Percentiles rank a stretch among this genome's conserved stretches.
Conservation (phyloP, 2,329 filamentous ascomycete species). For the Ophiocordyceps camponoti-saundersi region DNA sequence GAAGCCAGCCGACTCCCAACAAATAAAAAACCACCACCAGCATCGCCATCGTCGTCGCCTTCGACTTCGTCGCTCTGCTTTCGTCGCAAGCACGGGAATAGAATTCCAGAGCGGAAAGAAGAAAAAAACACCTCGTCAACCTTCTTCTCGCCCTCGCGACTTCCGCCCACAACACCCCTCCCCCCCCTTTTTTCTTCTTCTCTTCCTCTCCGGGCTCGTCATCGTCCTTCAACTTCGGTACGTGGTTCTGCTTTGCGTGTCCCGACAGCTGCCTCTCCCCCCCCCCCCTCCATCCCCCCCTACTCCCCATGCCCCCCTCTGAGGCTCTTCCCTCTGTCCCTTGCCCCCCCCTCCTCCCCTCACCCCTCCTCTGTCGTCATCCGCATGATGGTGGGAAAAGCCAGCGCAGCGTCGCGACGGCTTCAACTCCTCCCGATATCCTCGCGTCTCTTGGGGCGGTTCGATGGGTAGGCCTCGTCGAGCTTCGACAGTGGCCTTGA, state of each 20-base stretch:
- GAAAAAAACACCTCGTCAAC: neutral
- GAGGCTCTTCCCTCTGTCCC: constrained; percentile 8
- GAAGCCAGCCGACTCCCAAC: constrained; percentile 14
- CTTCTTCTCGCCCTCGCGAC: neutral
- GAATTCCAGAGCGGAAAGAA: too few relatives aligned
- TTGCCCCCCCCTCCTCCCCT: constrained; percentile 5
- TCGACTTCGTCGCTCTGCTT: constrained; percentile 1
- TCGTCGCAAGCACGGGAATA: neutral
- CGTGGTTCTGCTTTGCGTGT: constrained; percentile 3
- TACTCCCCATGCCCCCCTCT: constrained; percentile 7
- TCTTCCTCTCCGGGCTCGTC: neutral
- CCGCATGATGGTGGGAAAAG: constrained; percentile 1
- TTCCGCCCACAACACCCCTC: neutral
- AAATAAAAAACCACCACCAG: constrained; percentile 4
- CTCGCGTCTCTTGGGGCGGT: neutral
- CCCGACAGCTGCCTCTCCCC: constrained; percentile 4
- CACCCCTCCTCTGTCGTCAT: constrained; percentile 20
- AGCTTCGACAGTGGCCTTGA: neutral
- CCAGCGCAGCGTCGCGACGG: neutral
- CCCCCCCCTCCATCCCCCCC: constrained; percentile 10
- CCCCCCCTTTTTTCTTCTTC: neutral
- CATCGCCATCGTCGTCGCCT: constrained; percentile 6
- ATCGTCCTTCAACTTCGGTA: constrained; percentile 2
- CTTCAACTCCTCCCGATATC: neutral
- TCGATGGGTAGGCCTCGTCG: neutral